phyloP scores from a whole-genome alignment of 2,329 filamentous ascomycete genomes.

The Tolypocladium sp. region DNA sequence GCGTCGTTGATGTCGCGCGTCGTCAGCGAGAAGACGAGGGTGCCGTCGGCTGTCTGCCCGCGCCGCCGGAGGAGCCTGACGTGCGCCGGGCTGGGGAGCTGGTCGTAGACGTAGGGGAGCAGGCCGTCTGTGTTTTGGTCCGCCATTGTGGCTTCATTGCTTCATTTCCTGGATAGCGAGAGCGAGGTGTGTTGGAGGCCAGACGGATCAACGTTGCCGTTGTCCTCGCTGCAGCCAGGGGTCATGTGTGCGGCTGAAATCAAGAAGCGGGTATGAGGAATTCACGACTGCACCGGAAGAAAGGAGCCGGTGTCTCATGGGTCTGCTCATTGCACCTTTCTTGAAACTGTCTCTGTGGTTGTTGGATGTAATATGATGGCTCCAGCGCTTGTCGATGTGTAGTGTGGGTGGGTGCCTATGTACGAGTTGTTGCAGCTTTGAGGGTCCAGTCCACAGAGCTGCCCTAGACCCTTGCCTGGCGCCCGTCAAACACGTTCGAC shows the following conservation, averaged over 20 bases:
- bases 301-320: background rate
- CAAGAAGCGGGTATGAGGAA: background rate
- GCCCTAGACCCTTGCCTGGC: background rate
- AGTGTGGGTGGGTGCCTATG: too few relatives aligned
- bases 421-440: background rate
- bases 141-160: background rate
- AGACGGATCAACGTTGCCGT: background rate
- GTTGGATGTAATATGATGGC: background rate
- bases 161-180: background rate
- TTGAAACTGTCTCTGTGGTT: too few relatives aligned
- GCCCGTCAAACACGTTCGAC: background rate
- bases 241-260: background rate
- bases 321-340: background rate
- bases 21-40: constrained; percentile 8
- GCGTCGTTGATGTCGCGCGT: constrained; percentile 7
- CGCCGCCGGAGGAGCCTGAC: constrained; percentile 8
- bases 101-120: constrained; percentile 1
- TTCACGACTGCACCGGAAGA: background rate
- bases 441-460: background rate
- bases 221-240: background rate
- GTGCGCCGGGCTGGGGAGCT: constrained; percentile 3
- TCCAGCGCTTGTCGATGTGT: background rate
- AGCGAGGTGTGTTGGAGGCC: background rate
- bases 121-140: background rate
- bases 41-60: constrained; percentile 5